Base-by-base conservation (phyloP, 2,329 filamentous ascomycete genomes). In the Ophiostoma ulmi region DNA sequence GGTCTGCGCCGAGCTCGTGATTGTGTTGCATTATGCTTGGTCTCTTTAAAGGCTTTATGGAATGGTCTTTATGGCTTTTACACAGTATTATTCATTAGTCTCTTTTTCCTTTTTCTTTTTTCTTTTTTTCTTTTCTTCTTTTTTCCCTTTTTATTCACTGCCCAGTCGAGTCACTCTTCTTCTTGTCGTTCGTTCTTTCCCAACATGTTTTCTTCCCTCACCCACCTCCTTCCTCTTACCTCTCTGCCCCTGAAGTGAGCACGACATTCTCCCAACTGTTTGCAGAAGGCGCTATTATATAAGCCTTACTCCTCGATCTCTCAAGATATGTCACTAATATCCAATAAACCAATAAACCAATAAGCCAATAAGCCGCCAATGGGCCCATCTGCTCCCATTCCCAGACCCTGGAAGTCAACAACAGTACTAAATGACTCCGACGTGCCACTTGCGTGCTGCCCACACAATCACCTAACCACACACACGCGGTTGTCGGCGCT, bases 381-480 rank as follows among this genome's bases (percentile, higher is more conserved):
- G 31, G 31, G 3, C 31, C 31, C 31, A 31, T 31, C 31, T 31
- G 31, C 31, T 31, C 31, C 31, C 31, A 31, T 31, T 31, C 31
- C 38, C 38, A 39, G 10, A 39, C 38, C 11, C 6, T 39, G 38
- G 11, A 39, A 3, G 44, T 6, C 44, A n/a, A 48, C 44, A 10
- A 31, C 31, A 31, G 31, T 31, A 31, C 31, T 31, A 31, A 4
- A 31, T 31, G 31, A 31, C 31, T 31, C 31, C 31, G 31, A 31
- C 31, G 31, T 31, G 44, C 44, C 44, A 26, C 52, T 58, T 58
- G 52, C 52, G 52, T 58, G 52, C 52, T 58, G 48, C 3, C 52
- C 52, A 58, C 52, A 22, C 52, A 10, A 58, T 58, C 52, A 58
- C 52, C 52, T 58, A 58, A 58, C 52, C 52, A 58, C 22, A 31